Evolutionary conservation across 2,329 filamentous ascomycete species (phyloP).

Genomic region (Sarocladium kiliense): DNA sequence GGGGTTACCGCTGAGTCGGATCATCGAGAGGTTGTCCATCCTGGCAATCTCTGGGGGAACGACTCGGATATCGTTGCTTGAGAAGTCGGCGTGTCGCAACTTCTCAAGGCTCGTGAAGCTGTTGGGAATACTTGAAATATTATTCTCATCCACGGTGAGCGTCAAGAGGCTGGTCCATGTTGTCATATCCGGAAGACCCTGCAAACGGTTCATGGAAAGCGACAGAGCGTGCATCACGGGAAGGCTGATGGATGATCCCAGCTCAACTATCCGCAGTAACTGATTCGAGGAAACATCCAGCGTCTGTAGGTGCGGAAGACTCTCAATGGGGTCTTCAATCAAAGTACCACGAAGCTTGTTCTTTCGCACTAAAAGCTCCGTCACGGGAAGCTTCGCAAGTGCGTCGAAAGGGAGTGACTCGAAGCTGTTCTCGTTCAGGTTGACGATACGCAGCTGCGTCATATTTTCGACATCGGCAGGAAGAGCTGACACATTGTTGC

Average conservation of each 20-base stretch:
- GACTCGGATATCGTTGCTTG: conserved; percentile 73
- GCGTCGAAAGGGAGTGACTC: conserved; percentile 64
- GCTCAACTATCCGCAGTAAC: conserved; percentile 49
- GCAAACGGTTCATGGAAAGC: conserved; percentile 76
- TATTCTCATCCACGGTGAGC: conserved; percentile 77
- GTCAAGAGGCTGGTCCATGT: conserved; percentile 69
- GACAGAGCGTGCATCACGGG: conserved; percentile 70
- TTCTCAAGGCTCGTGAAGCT: conserved; percentile 65
- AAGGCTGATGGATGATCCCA: conserved; percentile 47
- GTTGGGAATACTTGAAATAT: conserved; percentile 66
- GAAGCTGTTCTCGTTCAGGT: conserved; percentile 75
- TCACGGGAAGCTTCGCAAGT: conserved; percentile 63
- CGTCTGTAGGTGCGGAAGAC: conserved; percentile 61
- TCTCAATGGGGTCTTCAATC: conserved; percentile 56
- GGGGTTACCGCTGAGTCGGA: conserved; percentile 84
- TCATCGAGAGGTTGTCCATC: conserved; percentile 71
- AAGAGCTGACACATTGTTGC: conserved; percentile 70
- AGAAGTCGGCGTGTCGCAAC: conserved; percentile 75
- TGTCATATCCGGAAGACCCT: conserved; percentile 66
- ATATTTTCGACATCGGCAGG: conserved; percentile 65
- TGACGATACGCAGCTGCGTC: conserved; percentile 65
- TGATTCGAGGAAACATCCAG: conserved; percentile 77
- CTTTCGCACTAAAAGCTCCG: conserved; percentile 68
- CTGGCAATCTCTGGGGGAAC: conserved; percentile 71
- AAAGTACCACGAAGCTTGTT: conserved; percentile 73